phyloP scores from a whole-genome alignment of 331 rosid genomes.

The Quercus tomentella region DNA sequence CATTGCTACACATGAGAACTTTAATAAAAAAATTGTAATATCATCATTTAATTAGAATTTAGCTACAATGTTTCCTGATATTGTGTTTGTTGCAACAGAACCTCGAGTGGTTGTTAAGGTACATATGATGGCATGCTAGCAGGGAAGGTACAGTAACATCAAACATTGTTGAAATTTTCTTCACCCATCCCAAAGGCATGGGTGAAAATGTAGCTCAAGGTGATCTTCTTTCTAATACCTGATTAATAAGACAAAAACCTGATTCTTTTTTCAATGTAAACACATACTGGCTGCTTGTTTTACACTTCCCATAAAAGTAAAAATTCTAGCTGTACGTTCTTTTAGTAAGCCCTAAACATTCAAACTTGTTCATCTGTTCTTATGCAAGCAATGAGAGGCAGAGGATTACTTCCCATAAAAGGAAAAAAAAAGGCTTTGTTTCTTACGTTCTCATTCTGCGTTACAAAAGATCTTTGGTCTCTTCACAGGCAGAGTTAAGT shows the following conservation, averaged over 20 bases:
- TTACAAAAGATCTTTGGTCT: neutral
- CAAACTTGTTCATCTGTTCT: neutral
- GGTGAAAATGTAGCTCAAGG: conserved; percentile 2
- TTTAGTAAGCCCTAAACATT: neutral
- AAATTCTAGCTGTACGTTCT: neutral
- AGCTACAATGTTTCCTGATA: conserved; percentile 23
- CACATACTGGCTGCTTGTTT: neutral
- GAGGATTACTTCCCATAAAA: too few relatives aligned
- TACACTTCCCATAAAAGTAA: neutral
- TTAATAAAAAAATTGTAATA: neutral
- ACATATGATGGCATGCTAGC: conserved; percentile 37
- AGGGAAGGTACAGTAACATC: conserved; percentile 7
- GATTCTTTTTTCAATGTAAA: neutral
- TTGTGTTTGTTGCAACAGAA: conserved; percentile 46
- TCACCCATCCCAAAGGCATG: neutral
- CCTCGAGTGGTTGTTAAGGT: conserved; percentile 73
- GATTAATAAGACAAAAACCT: neutral
- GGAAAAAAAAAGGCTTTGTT: neutral
- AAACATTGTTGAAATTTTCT: neutral
- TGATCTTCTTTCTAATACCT: neutral
- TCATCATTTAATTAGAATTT: neutral
- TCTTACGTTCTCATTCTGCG: neutral
- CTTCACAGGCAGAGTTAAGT: neutral
- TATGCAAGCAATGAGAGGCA: neutral
- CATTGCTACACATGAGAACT: neutral